A percentile compares a stretch with the other conserved stretches of the same genome.
Conservation (phyloP, 257 asterid species). For the Lithospermum erythrorhizon region DNA sequence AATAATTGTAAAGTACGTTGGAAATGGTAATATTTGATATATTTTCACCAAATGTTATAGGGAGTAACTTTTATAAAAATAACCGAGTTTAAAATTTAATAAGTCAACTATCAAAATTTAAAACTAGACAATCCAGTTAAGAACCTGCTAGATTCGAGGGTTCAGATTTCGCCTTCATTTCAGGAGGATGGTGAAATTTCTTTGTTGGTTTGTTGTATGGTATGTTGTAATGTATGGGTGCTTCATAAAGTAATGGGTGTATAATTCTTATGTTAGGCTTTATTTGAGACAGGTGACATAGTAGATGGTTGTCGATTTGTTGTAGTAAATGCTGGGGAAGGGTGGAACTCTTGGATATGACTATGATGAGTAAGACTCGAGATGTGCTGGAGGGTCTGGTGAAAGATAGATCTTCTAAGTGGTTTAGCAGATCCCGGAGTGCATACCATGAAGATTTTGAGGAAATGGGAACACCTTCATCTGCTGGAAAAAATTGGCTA, state of each 20-base stretch:
- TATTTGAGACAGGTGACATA: neutral
- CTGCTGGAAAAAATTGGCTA: slow-evolving; percentile 60
- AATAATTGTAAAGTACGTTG: no score
- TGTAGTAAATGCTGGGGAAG: slow-evolving; percentile 7
- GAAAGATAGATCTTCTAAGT: slow-evolving; percentile 74
- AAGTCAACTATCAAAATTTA: no score
- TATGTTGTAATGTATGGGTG: neutral
- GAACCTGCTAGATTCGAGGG: neutral
- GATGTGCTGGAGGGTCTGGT: slow-evolving; percentile 76
- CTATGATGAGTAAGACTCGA: slow-evolving; percentile 49
- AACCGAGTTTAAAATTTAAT: no score
- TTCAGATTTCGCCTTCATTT: no score
- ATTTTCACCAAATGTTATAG: no score
- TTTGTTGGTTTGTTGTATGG: neutral
- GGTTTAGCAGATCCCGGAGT: slow-evolving; percentile 58
- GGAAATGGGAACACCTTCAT: slow-evolving; percentile 53
- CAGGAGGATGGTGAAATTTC: neutral
- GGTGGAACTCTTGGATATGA: slow-evolving; percentile 22
- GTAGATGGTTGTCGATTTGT: neutral
- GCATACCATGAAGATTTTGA: slow-evolving; percentile 52
- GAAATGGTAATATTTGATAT: no score
- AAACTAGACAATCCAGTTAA: no score
- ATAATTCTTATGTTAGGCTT: no score
- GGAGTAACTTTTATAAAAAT: no score
- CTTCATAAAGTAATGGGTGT: no score